Evolutionary conservation across 371 early-diverging fungal genomes (phyloP), one percentile per base, ranked within the genome.

Genomic region (Rhizopus sp.): DNA sequence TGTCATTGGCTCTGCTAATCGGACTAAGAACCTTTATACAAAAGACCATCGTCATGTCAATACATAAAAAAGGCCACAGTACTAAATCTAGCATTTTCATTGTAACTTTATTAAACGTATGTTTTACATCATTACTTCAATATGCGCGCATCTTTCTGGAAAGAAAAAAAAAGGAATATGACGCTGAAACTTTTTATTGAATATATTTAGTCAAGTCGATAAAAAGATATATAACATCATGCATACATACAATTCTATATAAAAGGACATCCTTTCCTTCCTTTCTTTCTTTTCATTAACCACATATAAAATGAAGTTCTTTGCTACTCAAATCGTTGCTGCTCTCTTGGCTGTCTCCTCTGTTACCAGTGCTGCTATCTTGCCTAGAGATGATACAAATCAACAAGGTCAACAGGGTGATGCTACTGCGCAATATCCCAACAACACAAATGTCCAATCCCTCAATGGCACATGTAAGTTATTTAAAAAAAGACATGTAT

Each of bases 391-490:
- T 37, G 61, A 60, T 3, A 44, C 57, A 13, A 3, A 35, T 53
- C 46, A 45, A 23, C 38, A 17, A 35, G 31, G 40, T 10, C 39
- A 53, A 53, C 54, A 53, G 16, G 45, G 55, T 3, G 31, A 53
- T 23, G 50, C 49, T 31, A n/a, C 35, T 6, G 37, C 53, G 37
- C 53, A 59, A 52, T 59, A 64, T 15, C 52, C 59, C 42, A 17
- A 53, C 7, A 10, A 7, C 7, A 52, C 44, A 30, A 50, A 57
- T 37, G 16, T 57, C 53, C 54, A 54, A 38, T 29, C 29, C 9
- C 54, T 57, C 15, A 57, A 60, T 34, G 65, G 65, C 42, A 57
- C 61, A 13, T 65, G 63, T 63, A 63, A 63, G 63, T 63, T n/a
- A 50, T 17, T 8, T 12, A 13, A 3, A n/a, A n/a, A n/a, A 23